Evolutionary conservation across 2,329 filamentous ascomycete genomes (phyloP), one percentile per base, ranked within the genome.

Genomic region (Clonostachys solani): DNA sequence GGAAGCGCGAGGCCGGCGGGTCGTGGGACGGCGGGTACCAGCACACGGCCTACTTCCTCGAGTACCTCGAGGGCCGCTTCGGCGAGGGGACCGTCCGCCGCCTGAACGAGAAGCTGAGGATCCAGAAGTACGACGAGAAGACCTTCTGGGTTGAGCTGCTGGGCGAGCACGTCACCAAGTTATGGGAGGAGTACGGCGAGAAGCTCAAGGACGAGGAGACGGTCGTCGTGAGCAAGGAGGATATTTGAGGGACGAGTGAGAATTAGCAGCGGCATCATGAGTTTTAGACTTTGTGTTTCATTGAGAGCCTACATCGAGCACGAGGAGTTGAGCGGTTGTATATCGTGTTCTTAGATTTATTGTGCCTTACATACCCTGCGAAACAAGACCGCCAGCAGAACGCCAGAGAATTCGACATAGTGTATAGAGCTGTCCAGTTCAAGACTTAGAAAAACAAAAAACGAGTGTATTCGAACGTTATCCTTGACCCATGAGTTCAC

Each of bases 21-120:
- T 75, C 78, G n/a, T 96, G 92, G 92, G 90, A 96, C 64, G 80
- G 77, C 37, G 92, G 92, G 0, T 97, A 97, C 67, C 86, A 96
- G 71, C 81, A 87, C 54, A 97, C 92, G 7, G 94, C 85, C 1
- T 97, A 89, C 64, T 97, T 97, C 57, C 68, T 97, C 44, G 84
- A 94, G 47, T 96, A 89, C 70, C 69, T 97, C 42, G 92, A 96
- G 68, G 64, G 71, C 35, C 75, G 75, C 43, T 87, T 80, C 54
- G 83, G 82, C 1, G 58, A 64, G 9, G 82, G 80, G 8, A 80
- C 79, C 0, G 74, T 87, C 29, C 71, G 80, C 47, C 75, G 72
- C 48, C 65, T 94, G 44, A 87, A 95, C 59, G 85, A 83, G 59
- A 78, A 76, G 53, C 65, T 95, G 61, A 73, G 83, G 50, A 68